Evolutionary conservation across 2,329 filamentous ascomycete genomes (phyloP), one percentile per base, ranked within the genome.

Genomic region (Ophiostoma novo-ulmi): DNA sequence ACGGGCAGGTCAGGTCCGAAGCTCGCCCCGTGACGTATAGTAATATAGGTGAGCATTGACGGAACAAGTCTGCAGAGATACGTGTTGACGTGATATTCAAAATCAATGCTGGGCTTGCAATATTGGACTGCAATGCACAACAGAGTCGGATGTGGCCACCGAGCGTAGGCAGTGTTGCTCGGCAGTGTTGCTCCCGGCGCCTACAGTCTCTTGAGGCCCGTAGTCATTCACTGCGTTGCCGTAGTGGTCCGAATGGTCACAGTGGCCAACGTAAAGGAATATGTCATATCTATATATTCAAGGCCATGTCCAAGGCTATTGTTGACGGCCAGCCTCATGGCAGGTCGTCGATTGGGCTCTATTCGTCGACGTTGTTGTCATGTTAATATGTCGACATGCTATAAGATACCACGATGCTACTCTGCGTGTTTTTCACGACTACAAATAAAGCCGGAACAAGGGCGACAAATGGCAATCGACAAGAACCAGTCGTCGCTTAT

Each of bases 101-200:
- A 7, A 48, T 20, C n/a, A 20, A 48, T 20, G 8, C 44, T 7
- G 17, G 20, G 44, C n/a, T 7, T 20, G 7, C 44, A 31, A 31
- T 31, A 20, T 48, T 48, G 44, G 44, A 48, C 17, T 48, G 44
- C 14, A 20, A 17, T n/a, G 44, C 44, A n/a, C 44, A 48, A 48
- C 44, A 22, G 52, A 58, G 52, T 26, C 52, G 52, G 52, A 22
- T 58, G 52, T 58, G 52, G 52, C 52, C 52, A 22, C n/a, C 22
- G 52, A 48, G 44, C 44, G 44, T n/a, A 48, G 20, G 20, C 44
- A 7, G 1, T n/a, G 44, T 48, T 48, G 17, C 44, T 26, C n/a
- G 52, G 52, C 52, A 58, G 22, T 58, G 52, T 58, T 58, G 52
- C 52, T 58, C 10, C 52, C 52, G 52, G 52, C 52, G 52, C 52